Conservation (phyloP, 2,329 filamentous ascomycete species). For the Cytospora paraplurivora region DNA sequence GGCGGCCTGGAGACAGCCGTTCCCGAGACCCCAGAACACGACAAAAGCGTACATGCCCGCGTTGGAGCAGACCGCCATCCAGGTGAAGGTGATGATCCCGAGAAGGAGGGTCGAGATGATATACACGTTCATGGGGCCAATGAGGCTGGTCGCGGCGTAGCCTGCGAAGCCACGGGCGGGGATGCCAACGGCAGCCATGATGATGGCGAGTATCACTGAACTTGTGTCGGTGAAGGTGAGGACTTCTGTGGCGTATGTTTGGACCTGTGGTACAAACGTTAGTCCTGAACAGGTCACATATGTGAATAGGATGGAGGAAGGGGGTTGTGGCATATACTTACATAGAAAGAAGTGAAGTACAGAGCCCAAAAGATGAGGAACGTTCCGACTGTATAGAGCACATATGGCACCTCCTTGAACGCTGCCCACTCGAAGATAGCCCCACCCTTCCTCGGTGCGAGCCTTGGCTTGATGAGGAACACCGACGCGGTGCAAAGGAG, state of each 20-base stretch:
- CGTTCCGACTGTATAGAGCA: slow-evolving; percentile 41
- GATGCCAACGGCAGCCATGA: slow-evolving; percentile 61
- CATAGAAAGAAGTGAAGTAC: slow-evolving; percentile 55
- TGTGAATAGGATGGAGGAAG: no score
- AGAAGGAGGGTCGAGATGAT: slow-evolving; percentile 53
- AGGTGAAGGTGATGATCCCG: slow-evolving; percentile 53
- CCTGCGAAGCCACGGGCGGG: slow-evolving; percentile 57
- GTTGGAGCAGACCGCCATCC: slow-evolving; percentile 51
- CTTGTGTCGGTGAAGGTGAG: slow-evolving; percentile 46
- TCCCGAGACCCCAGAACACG: background rate
- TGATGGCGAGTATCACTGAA: slow-evolving; percentile 60
- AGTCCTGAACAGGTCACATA: background rate
- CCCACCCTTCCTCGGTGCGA: slow-evolving; percentile 48
- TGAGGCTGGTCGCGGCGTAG: slow-evolving; percentile 55
- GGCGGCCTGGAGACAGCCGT: background rate
- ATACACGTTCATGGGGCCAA: slow-evolving; percentile 58
- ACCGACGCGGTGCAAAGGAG: slow-evolving; percentile 35
- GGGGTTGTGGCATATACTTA: slow-evolving; percentile 32
- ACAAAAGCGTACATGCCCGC: background rate
- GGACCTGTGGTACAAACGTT: background rate
- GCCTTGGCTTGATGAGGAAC: slow-evolving; percentile 48
- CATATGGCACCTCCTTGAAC: slow-evolving; percentile 52
- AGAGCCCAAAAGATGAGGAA: slow-evolving; percentile 46
- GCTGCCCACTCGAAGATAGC: slow-evolving; percentile 53
- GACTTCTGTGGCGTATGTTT: background rate